Evolutionary conservation across 2,329 filamentous ascomycete genomes (phyloP).

Genomic region (Fusarium sororula): DNA sequence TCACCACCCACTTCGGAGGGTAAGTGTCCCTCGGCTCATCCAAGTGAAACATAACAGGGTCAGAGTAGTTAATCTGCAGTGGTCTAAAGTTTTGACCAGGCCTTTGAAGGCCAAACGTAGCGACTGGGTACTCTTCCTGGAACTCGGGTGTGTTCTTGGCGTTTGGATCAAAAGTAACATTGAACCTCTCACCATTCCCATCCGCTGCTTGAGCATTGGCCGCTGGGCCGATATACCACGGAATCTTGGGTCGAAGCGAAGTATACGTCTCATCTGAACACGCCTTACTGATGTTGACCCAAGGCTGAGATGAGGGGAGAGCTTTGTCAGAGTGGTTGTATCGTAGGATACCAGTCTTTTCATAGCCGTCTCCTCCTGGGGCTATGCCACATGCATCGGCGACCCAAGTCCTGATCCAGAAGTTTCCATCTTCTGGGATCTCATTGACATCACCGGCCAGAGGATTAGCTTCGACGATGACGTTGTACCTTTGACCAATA

Average conservation of each 20-base stretch:
- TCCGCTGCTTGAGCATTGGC: conserved; percentile 15
- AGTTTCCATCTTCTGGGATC: conserved; percentile 29
- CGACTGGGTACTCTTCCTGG: conserved; percentile 14
- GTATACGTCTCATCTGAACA: conserved; percentile 35
- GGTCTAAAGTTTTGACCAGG: conserved; percentile 13
- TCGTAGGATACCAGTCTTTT: conserved; percentile 26
- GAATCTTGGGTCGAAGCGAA: conserved; percentile 24
- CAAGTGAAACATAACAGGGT: conserved; percentile 28
- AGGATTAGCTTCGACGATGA: conserved; percentile 31
- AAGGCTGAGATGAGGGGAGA: background rate
- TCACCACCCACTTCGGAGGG: conserved; percentile 29
- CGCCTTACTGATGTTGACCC: conserved; percentile 6
- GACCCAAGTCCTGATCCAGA: conserved; percentile 36
- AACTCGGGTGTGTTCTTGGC: background rate
- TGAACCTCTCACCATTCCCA: conserved; percentile 19
- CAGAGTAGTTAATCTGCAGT: conserved; percentile 29
- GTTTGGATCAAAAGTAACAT: conserved; percentile 14
- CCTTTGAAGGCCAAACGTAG: conserved; percentile 18
- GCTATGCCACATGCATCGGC: background rate
- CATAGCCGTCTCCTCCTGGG: conserved; percentile 17
- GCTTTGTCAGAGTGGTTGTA: conserved; percentile 15
- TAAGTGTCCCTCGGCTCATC: background rate
- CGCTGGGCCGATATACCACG: conserved; percentile 31
- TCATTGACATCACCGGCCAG: conserved; percentile 12
- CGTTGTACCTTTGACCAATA: conserved; percentile 34